Evolutionary conservation across 306 rosid genomes (phyloP), one percentile per base, ranked within the genome.

Genomic region (Acmispon strigosus): DNA sequence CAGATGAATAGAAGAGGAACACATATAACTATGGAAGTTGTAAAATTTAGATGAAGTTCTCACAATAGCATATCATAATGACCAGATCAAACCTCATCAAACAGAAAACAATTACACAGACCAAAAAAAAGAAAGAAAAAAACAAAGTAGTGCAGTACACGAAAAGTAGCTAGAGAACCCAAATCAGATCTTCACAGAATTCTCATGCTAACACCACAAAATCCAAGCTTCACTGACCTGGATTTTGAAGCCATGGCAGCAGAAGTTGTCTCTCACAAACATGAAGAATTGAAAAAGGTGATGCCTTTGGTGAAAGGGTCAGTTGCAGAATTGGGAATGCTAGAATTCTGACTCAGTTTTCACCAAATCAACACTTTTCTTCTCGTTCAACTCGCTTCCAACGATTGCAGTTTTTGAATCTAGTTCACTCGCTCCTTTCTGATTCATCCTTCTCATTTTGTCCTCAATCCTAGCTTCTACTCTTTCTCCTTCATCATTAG

Each of bases 191-290:
- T 83, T 61, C 44, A 63, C 17, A 74, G 48, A 4, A 43, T 4
- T 10, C 0, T 51, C n/a, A 65, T 4, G 14, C 3, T 18, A 14
- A 45, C 12, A 34, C 10, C 43, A 63, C 8, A 43, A 14, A 80
- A 10, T 37, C 13, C 5, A 22, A 72, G 17, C 29, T 20, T 36
- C 7, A 75, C 84, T 74, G 49, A 93, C 98, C 86, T 94, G 53
- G 97, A 76, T 85, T 89, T 94, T 63, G 96, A 74, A 78, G 97
- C 85, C 97, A 89, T 94, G 84, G 82, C 24, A 79, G 56, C 0
- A 39, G 49, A 66, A 59, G 48, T 22, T 44, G 36, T 42, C 51
- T 14, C 53, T 27, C 0, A 55, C 75, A 29, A 75, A 69, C 60
- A 68, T 50, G 62, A 17, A 55, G 41, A 62, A 7, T 42, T 70